Evolutionary conservation across 768 basidiomycete genomes (phyloP), one percentile per base, ranked within the genome.

Genomic region (Lentinus tigrinus): DNA sequence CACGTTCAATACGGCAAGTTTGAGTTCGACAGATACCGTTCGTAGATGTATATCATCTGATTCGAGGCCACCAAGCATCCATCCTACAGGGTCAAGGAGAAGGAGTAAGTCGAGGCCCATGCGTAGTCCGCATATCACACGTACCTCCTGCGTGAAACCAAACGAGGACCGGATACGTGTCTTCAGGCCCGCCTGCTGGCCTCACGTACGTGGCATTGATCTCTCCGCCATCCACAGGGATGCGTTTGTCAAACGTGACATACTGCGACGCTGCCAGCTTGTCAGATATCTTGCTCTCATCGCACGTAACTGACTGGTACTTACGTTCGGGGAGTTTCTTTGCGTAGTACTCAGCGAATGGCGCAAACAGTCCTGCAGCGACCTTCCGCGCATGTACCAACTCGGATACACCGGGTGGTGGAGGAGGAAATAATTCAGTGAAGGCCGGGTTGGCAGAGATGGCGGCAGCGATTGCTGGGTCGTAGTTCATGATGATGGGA

Each of bases 1-100:
- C 1, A 61, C 63, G 39, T 56, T 65, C 17, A 69, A 65, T 17
- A 63, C 61, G 16, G 58, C 58, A 16, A 71, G 34, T 13, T 58
- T 49, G 4, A 63, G 38, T 4, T 66, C 54, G 7, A 65, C 65
- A 34, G 46, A 46, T 46, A 68, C 4, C 10, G 31, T 42, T 16
- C 63, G 49, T 14, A 71, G 63, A 23, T 51, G 16, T 26, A 50
- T 53, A 39, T 69, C 70, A 36, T 68, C 64, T 3, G 60, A 13
- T 7, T 67, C 57, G 23, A 61, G 19, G 23, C 3, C 24, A 0
- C 63, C 63, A 13, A 49, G 17, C n/a, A 36, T 39, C 31, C 34
- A 64, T 14, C 63, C 63, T 64, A 27, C n/a, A n/a, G n/a, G n/a
- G n/a, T n/a, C n/a, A n/a, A n/a, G n/a, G n/a, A 38, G 1, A 34